These are phyloP conservation scores for Cystobasidium onofrii DNA, from an alignment of 768 basidiomycete genomes.

Conservation along the genomic window DNA sequence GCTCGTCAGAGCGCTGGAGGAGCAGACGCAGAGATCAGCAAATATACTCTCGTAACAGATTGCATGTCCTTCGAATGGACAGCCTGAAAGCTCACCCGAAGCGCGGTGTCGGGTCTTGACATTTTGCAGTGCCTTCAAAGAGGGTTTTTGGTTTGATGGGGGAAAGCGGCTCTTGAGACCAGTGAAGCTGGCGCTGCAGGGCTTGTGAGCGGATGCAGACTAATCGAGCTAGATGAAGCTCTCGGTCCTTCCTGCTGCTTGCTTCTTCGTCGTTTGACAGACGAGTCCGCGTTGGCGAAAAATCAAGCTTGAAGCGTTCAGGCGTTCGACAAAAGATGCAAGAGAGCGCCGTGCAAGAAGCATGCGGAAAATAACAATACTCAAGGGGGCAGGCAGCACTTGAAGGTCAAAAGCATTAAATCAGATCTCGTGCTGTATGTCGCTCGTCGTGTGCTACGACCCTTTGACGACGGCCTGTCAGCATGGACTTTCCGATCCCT, in stretches of 20 bases:
- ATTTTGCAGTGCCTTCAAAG: background rate
- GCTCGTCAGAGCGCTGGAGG: constrained; percentile 58
- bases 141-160: background rate
- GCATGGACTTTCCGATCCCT: no score
- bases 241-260: background rate
- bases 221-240: background rate
- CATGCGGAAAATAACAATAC: no score
- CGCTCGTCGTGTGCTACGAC: no score
- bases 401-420: no score
- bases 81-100: constrained; percentile 13
- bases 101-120: constrained; percentile 31
- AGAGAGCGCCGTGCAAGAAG: background rate
- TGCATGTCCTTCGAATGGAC: background rate
- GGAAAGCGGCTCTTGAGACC: background rate
- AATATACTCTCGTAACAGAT: background rate
- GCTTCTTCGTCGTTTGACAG: background rate
- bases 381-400: no score
- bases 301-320: background rate
- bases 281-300: background rate
- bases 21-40: background rate
- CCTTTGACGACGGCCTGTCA: no score
- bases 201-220: background rate
- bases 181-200: background rate
- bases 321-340: background rate
- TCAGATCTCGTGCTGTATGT: no score